Base-by-base conservation (phyloP, 2,329 filamentous ascomycete genomes). In the Coleophoma crateriformis region DNA sequence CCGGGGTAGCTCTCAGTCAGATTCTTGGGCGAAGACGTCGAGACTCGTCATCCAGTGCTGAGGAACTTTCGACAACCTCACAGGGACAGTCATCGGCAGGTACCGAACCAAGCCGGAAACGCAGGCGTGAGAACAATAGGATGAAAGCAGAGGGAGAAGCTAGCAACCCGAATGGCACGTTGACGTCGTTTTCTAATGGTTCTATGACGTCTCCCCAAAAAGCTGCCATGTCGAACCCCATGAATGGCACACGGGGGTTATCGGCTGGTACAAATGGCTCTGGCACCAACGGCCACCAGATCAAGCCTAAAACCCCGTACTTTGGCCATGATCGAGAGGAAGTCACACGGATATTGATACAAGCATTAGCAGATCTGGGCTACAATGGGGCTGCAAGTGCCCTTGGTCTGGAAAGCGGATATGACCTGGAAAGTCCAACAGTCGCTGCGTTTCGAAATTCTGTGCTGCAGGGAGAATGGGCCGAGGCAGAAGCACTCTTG, bases 281-380 rank as follows among this genome's bases (percentile, higher is more conserved):
- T 37, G 68, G 74, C 14, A 60, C 54, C 53, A 65, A 64, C 49
- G 61, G 61, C 2, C 58, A 62, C 45, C 34, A 46, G 22, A 46
- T 41, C 51, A 61, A 63, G 50, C 44, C 49, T 15, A 50, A 44
- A 38, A 49, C 56, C 41, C 68, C 66, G 27, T 97, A 95, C 67
- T 86, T 84, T 63, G 91, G 90, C 15, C 92, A 97, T 64, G 82
- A 94, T 64, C 82, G 90, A 64, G 90, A 96, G 73, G 92, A 99
- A 71, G 86, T 97, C 41, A 95, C 92, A 5, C 79, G 94, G 48
- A 87, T 97, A 55, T 70, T 99, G 60, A 94, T 99, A 61, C 94
- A 99, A 68, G 88, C 90, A 34, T 71, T 99, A 56, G 81, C 84
- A 20, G 92, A 96, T 66, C 77, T 99, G 71, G 94, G 94, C 2